Percentiles rank a stretch among this genome's conserved stretches.
phyloP scores from a whole-genome alignment of 2,329 filamentous ascomycete species.

The Parasarocladium wereldwijsianum region DNA sequence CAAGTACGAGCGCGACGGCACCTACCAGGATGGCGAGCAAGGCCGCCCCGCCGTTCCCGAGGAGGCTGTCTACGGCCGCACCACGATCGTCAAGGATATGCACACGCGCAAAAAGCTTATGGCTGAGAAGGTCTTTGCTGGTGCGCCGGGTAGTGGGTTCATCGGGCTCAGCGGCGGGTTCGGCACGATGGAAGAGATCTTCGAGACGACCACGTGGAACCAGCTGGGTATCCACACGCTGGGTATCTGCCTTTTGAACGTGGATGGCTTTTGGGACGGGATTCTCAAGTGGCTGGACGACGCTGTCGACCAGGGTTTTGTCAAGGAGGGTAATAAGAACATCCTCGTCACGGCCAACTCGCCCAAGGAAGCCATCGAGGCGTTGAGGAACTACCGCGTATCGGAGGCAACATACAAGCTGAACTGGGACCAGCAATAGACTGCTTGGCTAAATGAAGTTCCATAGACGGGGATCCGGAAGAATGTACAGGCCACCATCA shows the following conservation, averaged over 20 bases:
- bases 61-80: constrained; percentile 57
- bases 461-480: constrained; percentile 1
- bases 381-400: constrained; percentile 59
- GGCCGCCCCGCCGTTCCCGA: constrained; percentile 45
- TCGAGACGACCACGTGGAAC: constrained; percentile 88
- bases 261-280: constrained; percentile 86
- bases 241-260: constrained; percentile 70
- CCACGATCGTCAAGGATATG: constrained; percentile 88
- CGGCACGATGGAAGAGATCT: constrained; percentile 90
- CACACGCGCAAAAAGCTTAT: constrained; percentile 91
- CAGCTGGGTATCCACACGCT: constrained; percentile 81
- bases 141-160: constrained; percentile 75
- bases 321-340: constrained; percentile 51
- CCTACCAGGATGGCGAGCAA: constrained; percentile 29
- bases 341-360: constrained; percentile 68
- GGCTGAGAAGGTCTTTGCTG: constrained; percentile 72
- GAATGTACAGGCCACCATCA: too few species aligned
- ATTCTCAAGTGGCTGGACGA: constrained; percentile 68
- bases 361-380: constrained; percentile 56
- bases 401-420: constrained; percentile 65
- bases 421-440: constrained; percentile 59
- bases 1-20: constrained; percentile 55
- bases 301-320: constrained; percentile 63
- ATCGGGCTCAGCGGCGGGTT: constrained; percentile 81
- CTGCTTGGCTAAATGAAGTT: background rate